Base-by-base conservation (phyloP, 2,329 filamentous ascomycete genomes). In the Neofusicoccum ribis region DNA sequence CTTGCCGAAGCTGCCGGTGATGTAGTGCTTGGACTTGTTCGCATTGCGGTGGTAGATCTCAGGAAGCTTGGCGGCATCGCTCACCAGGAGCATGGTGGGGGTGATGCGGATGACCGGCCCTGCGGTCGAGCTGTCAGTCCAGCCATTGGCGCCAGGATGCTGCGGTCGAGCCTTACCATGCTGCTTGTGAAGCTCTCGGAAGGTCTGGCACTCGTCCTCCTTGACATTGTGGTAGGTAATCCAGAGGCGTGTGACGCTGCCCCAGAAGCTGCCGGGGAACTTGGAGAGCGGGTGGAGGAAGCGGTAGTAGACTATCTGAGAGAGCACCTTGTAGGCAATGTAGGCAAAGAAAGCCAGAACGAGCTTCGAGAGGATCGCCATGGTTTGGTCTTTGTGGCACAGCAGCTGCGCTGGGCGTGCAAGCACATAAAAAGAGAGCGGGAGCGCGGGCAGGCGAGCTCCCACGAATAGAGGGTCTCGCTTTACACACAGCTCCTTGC, bases 11-110 rank as follows among this genome's bases (percentile, higher is more conserved):
- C 79, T 83, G 20, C 85, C 85, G 0, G 84, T 84, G 65, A 87
- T 84, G 70, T 88, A 88, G 72, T 86, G 82, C 56, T 84, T 79
- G 1, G 83, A 84, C 70, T 88, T 88, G 73, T 85, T 79, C 5
- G 82, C 84, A 67, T 83, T 77, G 23, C 84, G 81, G 61, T 80
- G 78, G 74, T 88, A 88, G 31, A 88, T 82, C 14, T 81, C 78
- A 0, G 85, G 85, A 2, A 88, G 78, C 70, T 84, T 83, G 1
- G 78, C 82, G 0, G 85, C 80, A 69, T 85, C 83, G 70, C 74
- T 81, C 64, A 86, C 81, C 5, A 85, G 75, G 20, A 87, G 78
- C 69, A 86, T 76, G 0, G 82, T 84, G 0, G 83, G 84, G 5
- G 81, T 83, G 65, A 86, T 80, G 20, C 84, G 80, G 46, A 87